These are phyloP conservation scores for Yamadazyma pseudoaaseri DNA, from an alignment of 1,139 yeast species.

Conservation along the genomic window DNA sequence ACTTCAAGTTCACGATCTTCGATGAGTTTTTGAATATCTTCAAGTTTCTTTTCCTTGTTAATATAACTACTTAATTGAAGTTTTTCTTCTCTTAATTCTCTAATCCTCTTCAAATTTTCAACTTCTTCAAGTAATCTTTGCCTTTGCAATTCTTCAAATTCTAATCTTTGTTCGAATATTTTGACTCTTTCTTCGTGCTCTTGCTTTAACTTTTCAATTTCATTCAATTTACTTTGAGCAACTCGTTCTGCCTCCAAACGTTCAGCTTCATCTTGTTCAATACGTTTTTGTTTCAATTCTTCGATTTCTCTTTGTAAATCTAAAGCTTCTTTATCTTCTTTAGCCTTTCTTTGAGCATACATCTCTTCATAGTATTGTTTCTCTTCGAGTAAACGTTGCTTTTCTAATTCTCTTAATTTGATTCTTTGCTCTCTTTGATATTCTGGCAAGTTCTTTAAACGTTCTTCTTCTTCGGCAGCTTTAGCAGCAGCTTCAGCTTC, in stretches of 20 bases:
- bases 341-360: constrained; percentile 25
- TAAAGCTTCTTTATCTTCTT: constrained; percentile 25
- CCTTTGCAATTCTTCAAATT: constrained; percentile 37
- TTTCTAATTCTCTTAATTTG: constrained; percentile 27
- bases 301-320: constrained; percentile 31
- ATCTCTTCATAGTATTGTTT: constrained; percentile 26
- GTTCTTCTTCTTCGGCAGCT: constrained; percentile 19
- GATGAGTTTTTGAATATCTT: constrained; percentile 33
- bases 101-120: constrained; percentile 37
- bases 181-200: constrained; percentile 33
- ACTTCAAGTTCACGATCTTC: constrained; percentile 38
- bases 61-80: constrained; percentile 31
- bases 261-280: constrained; percentile 25
- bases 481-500: constrained; percentile 16
- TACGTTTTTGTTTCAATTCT: constrained; percentile 25
- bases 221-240: constrained; percentile 33
- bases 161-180: constrained; percentile 31
- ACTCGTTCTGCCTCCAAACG: constrained; percentile 30
- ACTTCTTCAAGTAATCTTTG: constrained; percentile 37
- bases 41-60: constrained; percentile 23
- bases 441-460: constrained; percentile 23
- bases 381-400: constrained; percentile 24
- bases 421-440: constrained; percentile 27
- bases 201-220: constrained; percentile 32
- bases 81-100: constrained; percentile 39